phyloP scores from a whole-genome alignment of 225 moss, liverwort and hornwort species.

The Thuidium tamariscinum region DNA sequence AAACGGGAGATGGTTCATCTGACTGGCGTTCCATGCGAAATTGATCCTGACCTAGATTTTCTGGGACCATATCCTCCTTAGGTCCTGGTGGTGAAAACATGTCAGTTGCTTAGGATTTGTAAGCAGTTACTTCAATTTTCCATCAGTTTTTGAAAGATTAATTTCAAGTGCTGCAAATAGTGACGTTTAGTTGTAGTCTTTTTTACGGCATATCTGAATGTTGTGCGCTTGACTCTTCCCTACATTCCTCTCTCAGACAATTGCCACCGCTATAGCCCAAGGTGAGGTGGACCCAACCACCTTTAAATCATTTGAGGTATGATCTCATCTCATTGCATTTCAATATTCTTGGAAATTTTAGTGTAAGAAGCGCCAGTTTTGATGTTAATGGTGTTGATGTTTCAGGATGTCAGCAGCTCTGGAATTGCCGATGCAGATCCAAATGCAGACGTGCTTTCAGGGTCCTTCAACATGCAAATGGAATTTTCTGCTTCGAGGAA shows the following conservation, averaged over 20 bases:
- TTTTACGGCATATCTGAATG: background rate
- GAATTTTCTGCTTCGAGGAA: conserved; percentile 34
- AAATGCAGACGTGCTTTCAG: background rate
- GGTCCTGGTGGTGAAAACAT: background rate
- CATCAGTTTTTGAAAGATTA: background rate
- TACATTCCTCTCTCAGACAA: conserved; percentile 51
- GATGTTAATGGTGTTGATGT: background rate
- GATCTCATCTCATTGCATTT: background rate
- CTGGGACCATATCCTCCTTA: conserved; percentile 92
- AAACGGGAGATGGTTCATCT: conserved; percentile 62
- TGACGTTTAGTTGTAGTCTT: background rate
- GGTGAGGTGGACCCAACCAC: conserved; percentile 82
- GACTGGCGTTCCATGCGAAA: conserved; percentile 44
- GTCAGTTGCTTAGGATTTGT: background rate
- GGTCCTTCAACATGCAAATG: conserved; percentile 10
- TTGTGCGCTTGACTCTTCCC: conserved; percentile 34
- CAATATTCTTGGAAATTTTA: background rate
- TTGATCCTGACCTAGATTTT: conserved; percentile 55
- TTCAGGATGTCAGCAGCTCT: conserved; percentile 11
- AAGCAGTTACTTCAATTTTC: background rate
- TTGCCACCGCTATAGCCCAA: conserved; percentile 58
- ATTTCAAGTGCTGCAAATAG: background rate
- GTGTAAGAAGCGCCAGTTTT: background rate
- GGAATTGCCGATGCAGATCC: background rate
- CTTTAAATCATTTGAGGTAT: conserved; percentile 64